Conservation (phyloP, 495 filamentous ascomycete genomes). For the Talaromyces stipitatus region DNA sequence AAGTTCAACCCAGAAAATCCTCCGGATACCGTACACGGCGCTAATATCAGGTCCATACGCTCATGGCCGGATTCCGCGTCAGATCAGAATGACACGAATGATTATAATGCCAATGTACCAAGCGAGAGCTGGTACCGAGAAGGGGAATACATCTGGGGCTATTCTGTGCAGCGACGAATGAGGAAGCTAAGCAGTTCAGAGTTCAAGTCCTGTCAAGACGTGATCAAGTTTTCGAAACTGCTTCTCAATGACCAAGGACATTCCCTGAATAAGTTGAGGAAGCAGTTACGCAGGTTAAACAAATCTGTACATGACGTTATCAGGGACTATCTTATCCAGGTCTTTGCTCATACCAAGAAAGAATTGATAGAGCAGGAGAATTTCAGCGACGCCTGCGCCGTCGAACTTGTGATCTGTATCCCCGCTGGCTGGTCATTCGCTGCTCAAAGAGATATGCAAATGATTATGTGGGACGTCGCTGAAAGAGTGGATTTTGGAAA, state of each 20-base stretch:
- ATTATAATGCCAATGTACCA: background rate
- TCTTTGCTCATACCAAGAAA: slow-evolving; percentile 27
- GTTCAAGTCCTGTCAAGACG: background rate
- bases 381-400: slow-evolving; percentile 6
- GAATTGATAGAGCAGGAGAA: slow-evolving; percentile 24
- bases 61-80: background rate
- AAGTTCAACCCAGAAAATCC: background rate
- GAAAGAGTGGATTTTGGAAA: slow-evolving; percentile 36
- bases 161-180: background rate
- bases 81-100: background rate
- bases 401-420: slow-evolving; percentile 42
- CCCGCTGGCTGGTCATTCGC: slow-evolving; percentile 49
- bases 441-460: slow-evolving; percentile 29
- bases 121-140: slow-evolving; percentile 1
- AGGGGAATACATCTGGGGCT: background rate
- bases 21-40: background rate
- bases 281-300: background rate
- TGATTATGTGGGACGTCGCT: slow-evolving; percentile 34
- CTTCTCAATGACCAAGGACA: slow-evolving; percentile 10
- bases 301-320: slow-evolving; percentile 10
- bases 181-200: background rate
- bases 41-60: background rate
- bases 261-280: background rate
- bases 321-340: slow-evolving; percentile 31
- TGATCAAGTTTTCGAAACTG: slow-evolving; percentile 9